Percentiles rank a stretch among this genome's conserved stretches.
Conservation (phyloP, 768 basidiomycete genomes). For the Suillus clintonianus region DNA sequence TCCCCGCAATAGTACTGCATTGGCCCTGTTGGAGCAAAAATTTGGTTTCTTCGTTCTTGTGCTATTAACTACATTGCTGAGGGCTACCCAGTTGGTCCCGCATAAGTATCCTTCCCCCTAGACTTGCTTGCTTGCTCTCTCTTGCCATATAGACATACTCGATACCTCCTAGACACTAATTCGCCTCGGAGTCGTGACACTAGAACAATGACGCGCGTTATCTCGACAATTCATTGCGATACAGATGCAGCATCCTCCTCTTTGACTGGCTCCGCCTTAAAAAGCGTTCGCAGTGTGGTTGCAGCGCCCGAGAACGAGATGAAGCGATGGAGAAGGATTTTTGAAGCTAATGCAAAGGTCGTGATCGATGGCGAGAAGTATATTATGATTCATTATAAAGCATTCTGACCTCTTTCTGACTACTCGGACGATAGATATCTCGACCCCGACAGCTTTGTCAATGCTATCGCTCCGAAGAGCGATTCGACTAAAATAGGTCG, state of each 20-base stretch:
- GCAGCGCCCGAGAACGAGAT: conserved; percentile 80
- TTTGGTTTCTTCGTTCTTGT: not conserved
- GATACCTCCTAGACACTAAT: conserved; percentile 32
- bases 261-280: conserved; percentile 55
- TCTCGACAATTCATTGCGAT: conserved; percentile 60
- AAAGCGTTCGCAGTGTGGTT: conserved; percentile 67
- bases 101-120: conserved; percentile 13
- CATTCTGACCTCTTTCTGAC: conserved; percentile 6
- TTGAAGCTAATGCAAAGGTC: conserved; percentile 79
- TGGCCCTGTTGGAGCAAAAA: conserved; percentile 7
- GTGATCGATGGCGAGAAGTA: conserved; percentile 81
- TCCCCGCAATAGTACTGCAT: conserved; percentile 32
- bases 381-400: conserved; percentile 32
- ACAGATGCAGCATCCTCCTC: conserved; percentile 40
- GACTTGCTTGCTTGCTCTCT: conserved; percentile 24
- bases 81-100: conserved; percentile 16
- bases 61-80: conserved; percentile 9
- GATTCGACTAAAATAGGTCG: conserved; percentile 87
- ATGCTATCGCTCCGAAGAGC: conserved; percentile 87
- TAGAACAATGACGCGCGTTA: conserved; percentile 39
- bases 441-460: conserved; percentile 86
- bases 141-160: conserved; percentile 36
- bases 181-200: conserved; percentile 19
- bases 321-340: conserved; percentile 85
- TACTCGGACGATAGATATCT: conserved; percentile 62